Conservation (phyloP, 2,329 filamentous ascomycete genomes). For the Drechslera avenae region DNA sequence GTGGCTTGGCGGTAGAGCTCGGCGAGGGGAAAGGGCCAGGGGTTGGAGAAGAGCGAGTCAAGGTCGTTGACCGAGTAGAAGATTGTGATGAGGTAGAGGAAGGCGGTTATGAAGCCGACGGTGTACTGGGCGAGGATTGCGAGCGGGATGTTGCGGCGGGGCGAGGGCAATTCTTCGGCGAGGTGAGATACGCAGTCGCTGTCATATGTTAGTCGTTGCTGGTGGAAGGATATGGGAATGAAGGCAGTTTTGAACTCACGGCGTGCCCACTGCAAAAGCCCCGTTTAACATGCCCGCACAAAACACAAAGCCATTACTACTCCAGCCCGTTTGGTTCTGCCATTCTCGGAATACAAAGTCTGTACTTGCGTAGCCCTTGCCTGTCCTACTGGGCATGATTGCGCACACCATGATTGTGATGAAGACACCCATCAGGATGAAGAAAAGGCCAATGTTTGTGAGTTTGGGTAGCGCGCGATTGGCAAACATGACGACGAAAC, state of each 20-base stretch:
- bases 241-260: conserved; percentile 36
- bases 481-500: conserved; percentile 57
- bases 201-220: neutral
- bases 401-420: conserved; percentile 62
- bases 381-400: conserved; percentile 58
- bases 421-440: conserved; percentile 60
- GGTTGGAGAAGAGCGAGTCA: conserved; percentile 57
- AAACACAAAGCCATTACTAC: conserved; percentile 65
- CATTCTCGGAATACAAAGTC: conserved; percentile 55
- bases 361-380: conserved; percentile 49
- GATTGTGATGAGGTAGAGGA: conserved; percentile 48
- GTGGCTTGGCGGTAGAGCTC: conserved; percentile 65
- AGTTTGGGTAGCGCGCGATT: conserved; percentile 60
- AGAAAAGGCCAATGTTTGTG: conserved; percentile 60
- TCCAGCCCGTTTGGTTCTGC: conserved; percentile 54
- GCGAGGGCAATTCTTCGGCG: conserved; percentile 57
- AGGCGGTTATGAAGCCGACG: conserved; percentile 44
- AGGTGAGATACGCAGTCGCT: conserved; percentile 68
- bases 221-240: neutral
- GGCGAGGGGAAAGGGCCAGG: conserved; percentile 64
- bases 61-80: conserved; percentile 66
- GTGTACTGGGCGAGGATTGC: conserved; percentile 48
- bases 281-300: conserved; percentile 70
- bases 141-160: conserved; percentile 49
- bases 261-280: conserved; percentile 69